Percentiles rank a stretch among this genome's conserved stretches.
Conservation (phyloP, 441 rosid genomes). For the Mallotus repandus region DNA sequence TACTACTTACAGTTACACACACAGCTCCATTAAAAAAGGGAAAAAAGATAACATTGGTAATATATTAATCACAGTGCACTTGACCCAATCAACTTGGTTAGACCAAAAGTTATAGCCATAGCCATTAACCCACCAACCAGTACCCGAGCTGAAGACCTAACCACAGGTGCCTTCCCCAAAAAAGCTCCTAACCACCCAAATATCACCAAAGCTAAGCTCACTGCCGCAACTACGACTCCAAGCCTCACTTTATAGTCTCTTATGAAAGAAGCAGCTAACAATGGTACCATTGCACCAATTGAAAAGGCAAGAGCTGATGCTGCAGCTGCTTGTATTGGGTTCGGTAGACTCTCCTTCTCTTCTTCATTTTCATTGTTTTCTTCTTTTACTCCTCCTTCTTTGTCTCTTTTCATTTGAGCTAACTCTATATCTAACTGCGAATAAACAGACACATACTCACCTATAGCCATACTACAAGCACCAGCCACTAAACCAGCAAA, state of each 20-base stretch:
- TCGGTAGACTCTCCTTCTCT: conserved; percentile 56
- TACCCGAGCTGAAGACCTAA: conserved; percentile 61
- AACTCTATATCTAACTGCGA: conserved; percentile 75
- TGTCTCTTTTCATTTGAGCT: conserved; percentile 63
- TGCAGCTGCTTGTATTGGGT: conserved; percentile 71
- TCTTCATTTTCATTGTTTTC: conserved; percentile 1
- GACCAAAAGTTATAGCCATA: conserved; percentile 83
- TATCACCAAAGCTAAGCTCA: conserved; percentile 51
- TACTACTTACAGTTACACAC: too few relatives aligned
- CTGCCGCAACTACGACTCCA: conserved; percentile 47
- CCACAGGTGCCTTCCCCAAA: conserved; percentile 61
- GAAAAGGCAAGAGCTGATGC: conserved; percentile 83
- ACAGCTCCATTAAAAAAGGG: too few relatives aligned
- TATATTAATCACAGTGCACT: conserved; percentile 40
- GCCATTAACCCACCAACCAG: conserved; percentile 91
- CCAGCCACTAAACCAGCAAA: conserved; percentile 88
- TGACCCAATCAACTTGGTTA: conserved; percentile 71
- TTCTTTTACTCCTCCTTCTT: conserved; percentile 15
- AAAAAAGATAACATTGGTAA: background rate
- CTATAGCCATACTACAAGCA: conserved; percentile 95
- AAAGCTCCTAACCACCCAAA: conserved; percentile 79
- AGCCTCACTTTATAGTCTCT: conserved; percentile 58
- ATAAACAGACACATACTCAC: conserved; percentile 90
- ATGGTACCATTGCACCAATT: conserved; percentile 74
- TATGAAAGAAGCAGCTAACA: conserved; percentile 72